Evolutionary conservation across 805 yeast genomes (phyloP), one percentile per base, ranked within the genome.

Genomic region (Jamesozyma gamospora): DNA sequence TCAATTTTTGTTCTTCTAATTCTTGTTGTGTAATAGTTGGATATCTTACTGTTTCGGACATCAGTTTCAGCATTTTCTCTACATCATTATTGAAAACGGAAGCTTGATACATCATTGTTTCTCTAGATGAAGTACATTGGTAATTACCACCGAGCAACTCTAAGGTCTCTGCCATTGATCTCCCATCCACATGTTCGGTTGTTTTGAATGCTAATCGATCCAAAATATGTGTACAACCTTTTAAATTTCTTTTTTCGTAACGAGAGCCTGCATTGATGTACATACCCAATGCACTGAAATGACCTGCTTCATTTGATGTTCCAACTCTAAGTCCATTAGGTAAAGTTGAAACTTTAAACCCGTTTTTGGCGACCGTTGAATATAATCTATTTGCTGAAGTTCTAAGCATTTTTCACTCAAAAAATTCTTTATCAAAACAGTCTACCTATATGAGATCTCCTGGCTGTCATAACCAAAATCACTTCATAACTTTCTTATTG

Each of bases 211-310:
- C 90, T 55, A 92, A 62, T 43, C 96, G 71, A 58, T 90, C 97
- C 52, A 79, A 64, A 24, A 92, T 62, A 58, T 92, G 97, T 5
- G 94, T 78, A 35, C 80, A 67, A 1, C 98, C 98, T 28, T 76
- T 72, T 39, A 77, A 52, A 24, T 56, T 51, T 2, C 65, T 67
- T 25, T 70, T 66, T 61, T 92, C 97, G 56, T 69, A 86, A 36
- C 97, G 71, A 2, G 95, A 80, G 1, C 98, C 98, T 1, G 94
- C 95, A 53, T 83, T 81, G 4, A 92, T 72, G 54, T 85, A 92
- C 34, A 90, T 72, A 1, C 97, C 97, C 34, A 88, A 62, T 0
- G 96, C 95, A 42, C 90, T 72, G 57, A 92, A 92, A 60, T 88
- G 95, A 30, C 94, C 87, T 1, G 96, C 92, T 0, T 82, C 73